These are phyloP conservation scores for Cryptococcus sp. DNA, from an alignment of 1,284 basidiomycete genomes.

Conservation along the genomic window DNA sequence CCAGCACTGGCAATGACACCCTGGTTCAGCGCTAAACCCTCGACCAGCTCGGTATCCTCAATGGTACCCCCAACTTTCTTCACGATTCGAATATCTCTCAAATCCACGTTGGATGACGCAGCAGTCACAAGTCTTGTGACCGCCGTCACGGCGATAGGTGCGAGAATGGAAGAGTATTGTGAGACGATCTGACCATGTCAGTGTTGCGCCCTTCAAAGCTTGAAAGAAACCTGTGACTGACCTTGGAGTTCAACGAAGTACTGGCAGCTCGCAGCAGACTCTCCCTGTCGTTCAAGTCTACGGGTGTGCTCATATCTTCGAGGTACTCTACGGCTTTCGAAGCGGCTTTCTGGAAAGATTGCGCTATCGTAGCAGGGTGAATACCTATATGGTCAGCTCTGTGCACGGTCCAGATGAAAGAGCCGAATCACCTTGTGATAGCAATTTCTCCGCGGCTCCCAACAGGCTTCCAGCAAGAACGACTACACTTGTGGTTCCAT, in stretches of 20 bases:
- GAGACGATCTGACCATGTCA: conserved; percentile 74
- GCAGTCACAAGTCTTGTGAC: conserved; percentile 83
- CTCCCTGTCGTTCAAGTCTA: conserved; percentile 84
- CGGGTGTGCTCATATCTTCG: conserved; percentile 85
- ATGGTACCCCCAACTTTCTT: conserved; percentile 99
- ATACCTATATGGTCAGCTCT: conserved; percentile 53
- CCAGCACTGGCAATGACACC: conserved; percentile 85
- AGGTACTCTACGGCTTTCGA: conserved; percentile 91
- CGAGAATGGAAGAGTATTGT: conserved; percentile 95
- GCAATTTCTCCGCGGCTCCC: conserved; percentile 93
- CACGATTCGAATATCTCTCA: conserved; percentile 91
- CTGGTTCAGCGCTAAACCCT: conserved; percentile 95
- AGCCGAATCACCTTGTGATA: conserved; percentile 68
- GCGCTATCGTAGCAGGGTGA: conserved; percentile 95
- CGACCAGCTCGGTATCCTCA: conserved; percentile 95
- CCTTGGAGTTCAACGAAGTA: conserved; percentile 96
- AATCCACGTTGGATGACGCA: conserved; percentile 88
- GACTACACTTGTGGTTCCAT: conserved; percentile 98
- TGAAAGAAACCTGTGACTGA: conserved; percentile 32
- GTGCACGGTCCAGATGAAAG: not conserved
- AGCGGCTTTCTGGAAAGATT: conserved; percentile 90
- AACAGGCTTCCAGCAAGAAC: conserved; percentile 91
- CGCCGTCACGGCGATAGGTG: conserved; percentile 95
- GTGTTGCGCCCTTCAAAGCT: not conserved
- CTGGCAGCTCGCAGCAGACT: conserved; percentile 86